Conservation (phyloP, 2,329 filamentous ascomycete genomes). For the Xylariaceae sp. region DNA sequence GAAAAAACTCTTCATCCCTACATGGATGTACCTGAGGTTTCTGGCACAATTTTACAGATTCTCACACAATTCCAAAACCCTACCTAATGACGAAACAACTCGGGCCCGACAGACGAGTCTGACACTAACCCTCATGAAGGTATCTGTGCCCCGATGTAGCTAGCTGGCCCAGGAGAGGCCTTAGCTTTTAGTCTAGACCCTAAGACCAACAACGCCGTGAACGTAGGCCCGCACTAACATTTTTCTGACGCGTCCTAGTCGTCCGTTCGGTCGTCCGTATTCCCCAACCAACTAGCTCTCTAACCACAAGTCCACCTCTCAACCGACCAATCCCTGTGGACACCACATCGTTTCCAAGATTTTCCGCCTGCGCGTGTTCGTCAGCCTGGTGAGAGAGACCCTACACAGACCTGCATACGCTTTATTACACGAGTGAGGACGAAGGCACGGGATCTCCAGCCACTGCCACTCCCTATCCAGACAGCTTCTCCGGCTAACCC, state of each 20-base stretch:
- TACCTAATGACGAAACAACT: slow-evolving; percentile 11
- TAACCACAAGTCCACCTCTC: neutral
- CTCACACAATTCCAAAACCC: slow-evolving; percentile 17
- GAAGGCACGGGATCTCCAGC: neutral
- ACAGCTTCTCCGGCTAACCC: neutral
- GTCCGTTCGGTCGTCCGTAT: neutral
- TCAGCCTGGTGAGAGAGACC: slow-evolving; percentile 9
- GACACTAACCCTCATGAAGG: neutral
- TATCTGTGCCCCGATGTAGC: neutral
- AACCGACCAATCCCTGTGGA: slow-evolving; percentile 1
- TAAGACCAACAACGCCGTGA: slow-evolving; percentile 7
- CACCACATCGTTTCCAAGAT: slow-evolving; percentile 7
- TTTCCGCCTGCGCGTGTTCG: slow-evolving; percentile 5
- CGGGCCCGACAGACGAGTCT: neutral
- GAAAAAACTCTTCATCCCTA: too few relatives aligned
- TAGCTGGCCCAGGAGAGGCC: neutral
- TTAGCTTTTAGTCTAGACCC: slow-evolving; percentile 4
- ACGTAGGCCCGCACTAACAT: slow-evolving; percentile 1
- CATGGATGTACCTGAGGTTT: too few relatives aligned
- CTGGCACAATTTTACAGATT: slow-evolving; percentile 5
- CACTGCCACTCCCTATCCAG: neutral
- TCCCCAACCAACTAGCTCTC: neutral
- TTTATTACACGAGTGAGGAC: neutral
- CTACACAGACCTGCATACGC: neutral
- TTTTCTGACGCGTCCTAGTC: slow-evolving; percentile 12